Evolutionary conservation across 208 protist species (phyloP).

Genomic region (Trypanosoma rangeli): DNA sequence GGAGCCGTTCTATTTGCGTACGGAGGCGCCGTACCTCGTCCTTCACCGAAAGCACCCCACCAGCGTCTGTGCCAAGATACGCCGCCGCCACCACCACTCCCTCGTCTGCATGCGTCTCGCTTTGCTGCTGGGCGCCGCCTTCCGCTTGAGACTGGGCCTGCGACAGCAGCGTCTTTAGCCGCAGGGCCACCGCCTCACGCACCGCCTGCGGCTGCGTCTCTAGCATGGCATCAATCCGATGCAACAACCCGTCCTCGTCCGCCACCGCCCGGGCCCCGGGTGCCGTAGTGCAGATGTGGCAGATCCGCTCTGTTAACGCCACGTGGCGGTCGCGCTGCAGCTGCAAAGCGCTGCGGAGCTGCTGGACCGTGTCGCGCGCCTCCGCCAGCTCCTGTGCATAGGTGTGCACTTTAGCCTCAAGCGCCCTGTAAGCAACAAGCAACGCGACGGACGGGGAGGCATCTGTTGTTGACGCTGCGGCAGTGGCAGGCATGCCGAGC

Average conservation of each 20-base stretch:
- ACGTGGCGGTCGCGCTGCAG: slow-evolving; percentile 17
- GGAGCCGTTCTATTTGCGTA: slow-evolving; percentile 6
- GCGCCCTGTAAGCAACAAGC: not conserved
- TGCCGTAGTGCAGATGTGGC: slow-evolving; percentile 1
- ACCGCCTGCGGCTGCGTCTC: slow-evolving; percentile 8
- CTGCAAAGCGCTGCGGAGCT: slow-evolving; percentile 3
- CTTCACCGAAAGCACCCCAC: too few relatives aligned
- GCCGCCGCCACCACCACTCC: not conserved
- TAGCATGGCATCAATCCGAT: not conserved
- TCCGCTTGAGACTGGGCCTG: not conserved
- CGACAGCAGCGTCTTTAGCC: slow-evolving; percentile 8
- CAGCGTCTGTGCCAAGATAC: not conserved
- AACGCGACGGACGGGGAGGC: not conserved
- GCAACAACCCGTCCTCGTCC: slow-evolving; percentile 3
- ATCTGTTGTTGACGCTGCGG: too few relatives aligned
- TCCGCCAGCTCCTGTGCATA: slow-evolving; percentile 3
- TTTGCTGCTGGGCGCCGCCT: not conserved
- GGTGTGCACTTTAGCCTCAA: slow-evolving; percentile 16
- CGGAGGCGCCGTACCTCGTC: not conserved
- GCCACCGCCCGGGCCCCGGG: not conserved
- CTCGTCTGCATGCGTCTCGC: not conserved
- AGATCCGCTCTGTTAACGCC: slow-evolving; percentile 13
- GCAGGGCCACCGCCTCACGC: slow-evolving; percentile 6
- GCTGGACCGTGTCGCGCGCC: slow-evolving; percentile 7
- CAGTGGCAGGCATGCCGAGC: too few relatives aligned